Base-by-base conservation (phyloP, 2,329 filamentous ascomycete genomes). In the Phaeosphaeriaceae sp. region DNA sequence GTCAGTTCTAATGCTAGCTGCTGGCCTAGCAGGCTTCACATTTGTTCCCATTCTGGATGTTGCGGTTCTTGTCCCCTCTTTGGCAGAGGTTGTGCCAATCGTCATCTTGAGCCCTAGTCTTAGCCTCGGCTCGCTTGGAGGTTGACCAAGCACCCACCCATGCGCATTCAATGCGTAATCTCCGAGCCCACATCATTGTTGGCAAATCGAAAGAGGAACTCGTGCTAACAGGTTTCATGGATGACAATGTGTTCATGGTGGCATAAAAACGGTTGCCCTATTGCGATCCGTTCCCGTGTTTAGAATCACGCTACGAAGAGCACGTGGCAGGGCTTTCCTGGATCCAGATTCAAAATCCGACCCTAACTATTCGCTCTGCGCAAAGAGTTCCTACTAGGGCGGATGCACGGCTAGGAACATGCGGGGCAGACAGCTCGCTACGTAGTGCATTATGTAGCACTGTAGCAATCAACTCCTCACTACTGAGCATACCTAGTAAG, bases 261-360 rank as follows among this genome's bases (percentile, higher is more conserved):
- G 43, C 30, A 50, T 45, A 41, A 46, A 36, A 45, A 6, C 47
- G 44, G 43, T 46, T 51, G 43, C 44, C 50, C 39, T 37, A 54
- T 54, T 51, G 47, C 48, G 50, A 50, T 43, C 48, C 48, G 50
- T 46, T 33, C 47, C 54, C 54, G 54, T 48, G 49, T 26, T 26
- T 11, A 26, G 23, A 26, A 26, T 11, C 23, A 26, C 23, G 23
- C 23, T 26, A 26, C 11, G 23, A 26, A 26, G 23, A n/a, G 17
- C 12, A 16, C 5, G 7, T 15, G 11, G n/a, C 16, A 21, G 21
- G 21, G 12, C 37, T 40, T 40, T 15, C 37, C 37, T 11, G 12
- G 23, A 40, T 28, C 9, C 21, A 23, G 23, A 16, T 23, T 9
- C 16, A 41, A 26, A 32, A 32, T 15, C 26, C 39, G 39, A 32